Evolutionary conservation across 257 asterid genomes (phyloP).

Genomic region (Datura wrightii): DNA sequence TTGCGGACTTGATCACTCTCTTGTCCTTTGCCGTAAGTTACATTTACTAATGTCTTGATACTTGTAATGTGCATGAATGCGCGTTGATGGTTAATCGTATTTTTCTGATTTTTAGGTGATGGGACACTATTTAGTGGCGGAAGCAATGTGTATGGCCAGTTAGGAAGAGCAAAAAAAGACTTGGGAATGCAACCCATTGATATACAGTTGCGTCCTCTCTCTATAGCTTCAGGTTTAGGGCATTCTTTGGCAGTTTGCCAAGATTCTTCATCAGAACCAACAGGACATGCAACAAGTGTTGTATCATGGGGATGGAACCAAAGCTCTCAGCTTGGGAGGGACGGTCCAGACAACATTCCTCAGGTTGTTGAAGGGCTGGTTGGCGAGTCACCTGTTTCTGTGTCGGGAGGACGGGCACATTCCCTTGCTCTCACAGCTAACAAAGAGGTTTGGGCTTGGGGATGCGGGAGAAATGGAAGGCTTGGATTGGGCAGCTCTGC

Average conservation of each 20-base stretch:
- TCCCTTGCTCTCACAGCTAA: conserved; percentile 66
- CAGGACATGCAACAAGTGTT: conserved; percentile 43
- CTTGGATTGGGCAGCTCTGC: conserved; percentile 83
- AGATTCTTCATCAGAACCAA: conserved; percentile 35
- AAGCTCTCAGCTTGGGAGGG: conserved; percentile 81
- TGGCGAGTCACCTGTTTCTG: conserved; percentile 56
- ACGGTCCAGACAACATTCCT: conserved; percentile 61
- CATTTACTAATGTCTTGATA: conserved; percentile 11
- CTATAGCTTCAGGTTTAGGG: conserved; percentile 84
- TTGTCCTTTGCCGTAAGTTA: conserved; percentile 72
- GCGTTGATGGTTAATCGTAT: conserved; percentile 10
- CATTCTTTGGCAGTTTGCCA: conserved; percentile 83
- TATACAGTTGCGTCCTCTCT: conserved; percentile 47
- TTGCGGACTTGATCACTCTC: conserved; percentile 92
- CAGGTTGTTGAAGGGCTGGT: conserved; percentile 52
- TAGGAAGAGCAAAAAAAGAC: conserved; percentile 66
- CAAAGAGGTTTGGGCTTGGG: conserved; percentile 85
- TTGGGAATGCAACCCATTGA: conserved; percentile 72
- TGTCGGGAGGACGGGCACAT: conserved; percentile 84
- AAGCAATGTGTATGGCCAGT: conserved; percentile 82
- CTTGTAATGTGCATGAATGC: conserved; percentile 14
- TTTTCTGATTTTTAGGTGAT: conserved; percentile 55
- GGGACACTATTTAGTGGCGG: conserved; percentile 87
- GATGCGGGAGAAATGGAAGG: conserved; percentile 91
- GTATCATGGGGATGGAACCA: conserved; percentile 97